Evolutionary conservation across 352 stramenopile species (phyloP).

Genomic region (Phytophthora crassamura): DNA sequence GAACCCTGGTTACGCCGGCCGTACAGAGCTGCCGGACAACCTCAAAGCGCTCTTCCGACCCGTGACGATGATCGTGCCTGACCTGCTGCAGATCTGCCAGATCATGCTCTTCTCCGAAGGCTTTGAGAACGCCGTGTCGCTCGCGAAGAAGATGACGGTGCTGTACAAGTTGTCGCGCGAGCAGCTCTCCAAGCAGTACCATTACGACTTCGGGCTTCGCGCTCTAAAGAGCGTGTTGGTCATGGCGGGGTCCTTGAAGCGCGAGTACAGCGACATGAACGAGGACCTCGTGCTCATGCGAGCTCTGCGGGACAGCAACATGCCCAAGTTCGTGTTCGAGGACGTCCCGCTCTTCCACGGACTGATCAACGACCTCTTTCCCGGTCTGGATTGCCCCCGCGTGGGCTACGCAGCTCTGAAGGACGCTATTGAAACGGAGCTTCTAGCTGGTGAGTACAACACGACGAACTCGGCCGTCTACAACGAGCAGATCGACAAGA

Average conservation of each 20-base stretch:
- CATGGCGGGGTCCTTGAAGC: slow-evolving; percentile 94
- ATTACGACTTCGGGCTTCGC: slow-evolving; percentile 96
- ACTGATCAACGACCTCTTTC: slow-evolving; percentile 96
- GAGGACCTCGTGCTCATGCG: slow-evolving; percentile 96
- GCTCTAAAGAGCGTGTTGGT: slow-evolving; percentile 95
- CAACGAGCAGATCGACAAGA: slow-evolving; percentile 95
- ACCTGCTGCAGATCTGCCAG: slow-evolving; percentile 93
- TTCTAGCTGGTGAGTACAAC: slow-evolving; percentile 86
- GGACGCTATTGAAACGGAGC: slow-evolving; percentile 85
- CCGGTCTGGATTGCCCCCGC: slow-evolving; percentile 92
- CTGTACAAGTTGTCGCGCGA: slow-evolving; percentile 96
- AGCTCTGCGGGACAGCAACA: slow-evolving; percentile 95
- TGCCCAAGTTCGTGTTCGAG: slow-evolving; percentile 98
- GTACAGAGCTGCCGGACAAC: slow-evolving; percentile 93
- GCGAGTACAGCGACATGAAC: slow-evolving; percentile 92
- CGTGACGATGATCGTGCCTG: slow-evolving; percentile 94
- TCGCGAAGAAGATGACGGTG: slow-evolving; percentile 95
- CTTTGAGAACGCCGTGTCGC: slow-evolving; percentile 90
- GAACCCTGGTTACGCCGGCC: slow-evolving; percentile 93
- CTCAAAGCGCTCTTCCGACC: slow-evolving; percentile 94
- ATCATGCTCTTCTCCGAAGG: slow-evolving; percentile 96
- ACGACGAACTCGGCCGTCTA: slow-evolving; percentile 76
- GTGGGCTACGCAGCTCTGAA: slow-evolving; percentile 94
- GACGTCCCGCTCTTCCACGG: slow-evolving; percentile 95
- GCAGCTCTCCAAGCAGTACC: slow-evolving; percentile 95